phyloP scores from a whole-genome alignment of 2,329 filamentous ascomycete species.

The Fusarium hainanense region DNA sequence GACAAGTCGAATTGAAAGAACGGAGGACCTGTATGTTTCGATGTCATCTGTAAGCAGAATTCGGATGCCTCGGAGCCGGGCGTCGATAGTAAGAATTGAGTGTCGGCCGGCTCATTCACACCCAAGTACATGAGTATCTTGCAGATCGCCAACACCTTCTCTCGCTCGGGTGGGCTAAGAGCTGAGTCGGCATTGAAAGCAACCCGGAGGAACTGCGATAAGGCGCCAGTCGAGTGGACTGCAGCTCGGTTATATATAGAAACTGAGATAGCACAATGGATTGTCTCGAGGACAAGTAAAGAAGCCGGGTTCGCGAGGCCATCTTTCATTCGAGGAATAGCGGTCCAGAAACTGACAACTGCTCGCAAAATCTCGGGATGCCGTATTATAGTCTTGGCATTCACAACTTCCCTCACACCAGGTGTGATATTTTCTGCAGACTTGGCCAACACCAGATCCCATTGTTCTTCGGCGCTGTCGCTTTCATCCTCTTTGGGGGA shows the following conservation, averaged over 20 bases:
- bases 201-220: constrained; percentile 73
- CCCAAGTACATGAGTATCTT: constrained; percentile 78
- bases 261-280: constrained; percentile 66
- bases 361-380: constrained; percentile 72
- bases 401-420: constrained; percentile 61
- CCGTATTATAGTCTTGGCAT: constrained; percentile 63
- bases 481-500: constrained; percentile 45
- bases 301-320: constrained; percentile 64
- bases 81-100: constrained; percentile 74
- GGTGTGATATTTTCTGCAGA: constrained; percentile 53
- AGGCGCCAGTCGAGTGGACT: constrained; percentile 77
- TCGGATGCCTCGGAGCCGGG: constrained; percentile 67
- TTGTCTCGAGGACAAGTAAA: constrained; percentile 72
- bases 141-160: constrained; percentile 74
- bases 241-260: constrained; percentile 77
- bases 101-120: constrained; percentile 83
- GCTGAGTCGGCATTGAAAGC: constrained; percentile 65
- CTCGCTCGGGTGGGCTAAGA: constrained; percentile 66
- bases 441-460: constrained; percentile 53
- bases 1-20: constrained; percentile 96
- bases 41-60: constrained; percentile 79
- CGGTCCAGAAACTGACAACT: constrained; percentile 72
- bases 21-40: constrained; percentile 79
- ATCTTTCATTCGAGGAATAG: constrained; percentile 63
- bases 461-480: constrained; percentile 52